Base-by-base conservation (phyloP, 2,329 filamentous ascomycete genomes). In the Ophiostoma ips region DNA sequence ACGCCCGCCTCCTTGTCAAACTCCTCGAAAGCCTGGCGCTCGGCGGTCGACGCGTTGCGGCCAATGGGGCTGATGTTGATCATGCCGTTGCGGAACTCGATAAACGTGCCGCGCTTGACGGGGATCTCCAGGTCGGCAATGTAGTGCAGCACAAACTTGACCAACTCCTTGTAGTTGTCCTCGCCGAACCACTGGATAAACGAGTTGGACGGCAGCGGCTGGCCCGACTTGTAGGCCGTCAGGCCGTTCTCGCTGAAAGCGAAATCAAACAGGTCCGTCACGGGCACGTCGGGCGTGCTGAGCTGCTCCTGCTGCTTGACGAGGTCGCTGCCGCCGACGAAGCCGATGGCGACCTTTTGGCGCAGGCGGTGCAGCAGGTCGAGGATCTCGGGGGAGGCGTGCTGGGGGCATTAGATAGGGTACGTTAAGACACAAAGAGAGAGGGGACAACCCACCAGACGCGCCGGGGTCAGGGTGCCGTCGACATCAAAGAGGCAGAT, bases 171-270 rank as follows among this genome's bases (percentile, higher is more conserved):
- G 73, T 89, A 92, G 60, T 75, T 75, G 18, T 71, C 71, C 74
- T 98, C 89, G 56, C 92, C 92, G 56, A 96, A 75, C 82, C 83
- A 94, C 59, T 79, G 67, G 71, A 96, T 95, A 77, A 96, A 98
- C 69, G 79, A 87, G 68, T 83, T 84, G 61, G 79, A 81, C 1
- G 82, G 73, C 52, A 96, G 78, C 50, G 77, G 74, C 64, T 81
- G 68, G 60, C 90, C 92, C 61, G 89, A 70, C 62, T 88, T 87
- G 75, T 77, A 94, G 40, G 90, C 92, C 2, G 85, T 94, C 58
- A 98, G 79, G 11, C 92, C 92, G 70, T 98, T 98, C 72, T 98
- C 92, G 52, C 88, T 74, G 71, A 98, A 98, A 77, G 84, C 92
- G 71, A 87, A 98, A 73, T 98, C 92, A 73, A 98, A 98, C 61